These are phyloP conservation scores for Isatis lusitanica DNA, from an alignment of 441 rosid genomes.

Conservation along the genomic window DNA sequence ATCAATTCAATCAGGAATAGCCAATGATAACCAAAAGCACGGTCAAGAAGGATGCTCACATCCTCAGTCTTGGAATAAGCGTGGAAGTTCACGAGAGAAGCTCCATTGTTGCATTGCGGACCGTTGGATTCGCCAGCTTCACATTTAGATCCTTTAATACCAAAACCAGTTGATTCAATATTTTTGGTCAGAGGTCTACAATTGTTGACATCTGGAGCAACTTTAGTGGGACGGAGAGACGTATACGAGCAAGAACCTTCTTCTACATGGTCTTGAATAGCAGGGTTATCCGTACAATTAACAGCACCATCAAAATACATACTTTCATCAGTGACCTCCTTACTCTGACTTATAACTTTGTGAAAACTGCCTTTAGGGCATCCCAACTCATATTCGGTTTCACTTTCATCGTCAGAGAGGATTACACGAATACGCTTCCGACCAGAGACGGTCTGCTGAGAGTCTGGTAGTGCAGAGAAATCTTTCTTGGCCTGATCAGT, in stretches of 20 bases:
- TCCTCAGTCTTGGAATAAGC: conserved; percentile 40
- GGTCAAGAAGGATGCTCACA: conserved; percentile 46
- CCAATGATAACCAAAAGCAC: conserved; percentile 15
- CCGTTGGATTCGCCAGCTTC: conserved; percentile 47
- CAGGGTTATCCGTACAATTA: conserved; percentile 43
- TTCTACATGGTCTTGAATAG: conserved; percentile 51
- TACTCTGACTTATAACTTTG: conserved; percentile 31
- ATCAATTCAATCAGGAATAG: neutral
- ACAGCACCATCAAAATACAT: conserved; percentile 41
- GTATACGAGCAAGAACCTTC: conserved; percentile 69
- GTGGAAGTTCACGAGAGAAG: conserved; percentile 46
- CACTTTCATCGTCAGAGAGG: conserved; percentile 92
- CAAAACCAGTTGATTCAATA: conserved; percentile 40
- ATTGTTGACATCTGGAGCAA: conserved; percentile 39
- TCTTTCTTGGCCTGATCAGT: conserved; percentile 36
- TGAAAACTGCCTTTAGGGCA: conserved; percentile 36
- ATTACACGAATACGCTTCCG: conserved; percentile 72
- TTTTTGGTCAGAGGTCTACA: conserved; percentile 43
- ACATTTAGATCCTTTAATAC: conserved; percentile 52
- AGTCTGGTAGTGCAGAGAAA: conserved; percentile 46
- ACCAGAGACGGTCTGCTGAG: conserved; percentile 54
- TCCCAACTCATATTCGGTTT: conserved; percentile 46
- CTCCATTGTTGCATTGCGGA: conserved; percentile 34
- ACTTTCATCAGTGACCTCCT: conserved; percentile 60
- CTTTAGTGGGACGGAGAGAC: conserved; percentile 42